Percentiles rank a stretch among this genome's conserved stretches.
These are phyloP conservation scores for Mortierella hygrophila DNA, from an alignment of 192 early-diverging fungal genomes.

Conservation along the genomic window DNA sequence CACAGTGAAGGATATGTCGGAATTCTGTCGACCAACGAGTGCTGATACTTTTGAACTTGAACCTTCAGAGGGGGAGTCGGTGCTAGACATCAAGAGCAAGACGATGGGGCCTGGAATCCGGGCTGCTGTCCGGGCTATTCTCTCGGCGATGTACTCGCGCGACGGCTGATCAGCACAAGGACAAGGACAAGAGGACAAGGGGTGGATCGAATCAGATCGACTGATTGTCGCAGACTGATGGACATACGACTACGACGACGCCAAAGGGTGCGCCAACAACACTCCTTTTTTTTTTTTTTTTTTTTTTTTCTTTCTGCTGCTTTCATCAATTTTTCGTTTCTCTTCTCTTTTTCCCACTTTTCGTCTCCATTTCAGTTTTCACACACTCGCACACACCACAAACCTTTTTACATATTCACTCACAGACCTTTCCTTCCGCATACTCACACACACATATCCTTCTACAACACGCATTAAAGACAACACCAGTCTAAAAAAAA, in stretches of 20 bases:
- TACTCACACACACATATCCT: background rate
- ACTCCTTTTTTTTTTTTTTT: background rate
- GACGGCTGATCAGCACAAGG: constrained; percentile 5
- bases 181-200: background rate
- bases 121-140: background rate
- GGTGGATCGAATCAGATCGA: background rate
- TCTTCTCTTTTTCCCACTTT: constrained; percentile 14
- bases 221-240: background rate
- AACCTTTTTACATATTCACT: background rate
- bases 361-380: background rate
- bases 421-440: background rate
- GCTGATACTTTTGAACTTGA: background rate
- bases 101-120: background rate
- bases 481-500: background rate
- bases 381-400: background rate
- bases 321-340: background rate
- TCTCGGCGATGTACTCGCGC: constrained; percentile 5
- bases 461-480: too few species aligned
- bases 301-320: background rate
- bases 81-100: background rate
- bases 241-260: background rate
- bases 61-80: constrained; percentile 21
- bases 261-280: background rate
- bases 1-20: background rate
- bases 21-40: background rate